Evolutionary conservation across 768 basidiomycete genomes (phyloP).

Genomic region (Nidularia sp.): DNA sequence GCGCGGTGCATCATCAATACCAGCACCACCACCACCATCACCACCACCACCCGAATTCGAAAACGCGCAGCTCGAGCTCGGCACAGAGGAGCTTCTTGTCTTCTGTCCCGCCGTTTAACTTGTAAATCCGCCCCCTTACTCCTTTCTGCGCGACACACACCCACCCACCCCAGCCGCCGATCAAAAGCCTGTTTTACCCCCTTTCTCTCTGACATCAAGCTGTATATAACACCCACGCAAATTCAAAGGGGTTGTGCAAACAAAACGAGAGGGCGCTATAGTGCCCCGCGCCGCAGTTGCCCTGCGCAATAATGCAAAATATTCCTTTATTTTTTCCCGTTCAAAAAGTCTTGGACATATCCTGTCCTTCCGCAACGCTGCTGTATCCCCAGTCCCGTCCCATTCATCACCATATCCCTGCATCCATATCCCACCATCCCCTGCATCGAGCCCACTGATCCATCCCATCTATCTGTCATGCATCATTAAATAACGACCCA

Average conservation of each 20-base stretch:
- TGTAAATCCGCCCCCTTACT: conserved; percentile 8
- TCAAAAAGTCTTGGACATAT: not conserved
- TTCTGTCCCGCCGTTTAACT: conserved; percentile 23
- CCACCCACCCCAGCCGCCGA: not conserved
- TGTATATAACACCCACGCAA: not conserved
- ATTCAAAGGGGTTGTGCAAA: not conserved
- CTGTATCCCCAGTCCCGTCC: not conserved
- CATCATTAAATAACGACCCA: not conserved
- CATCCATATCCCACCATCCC: not conserved
- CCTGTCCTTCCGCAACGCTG: not conserved
- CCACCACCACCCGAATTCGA: conserved; percentile 58
- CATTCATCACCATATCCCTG: not conserved
- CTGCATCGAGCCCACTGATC: no score
- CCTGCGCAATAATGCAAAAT: not conserved
- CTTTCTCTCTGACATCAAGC: not conserved
- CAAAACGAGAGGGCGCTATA: not conserved
- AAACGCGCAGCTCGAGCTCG: conserved; percentile 50
- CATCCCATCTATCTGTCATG: no score
- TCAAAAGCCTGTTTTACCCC: not conserved
- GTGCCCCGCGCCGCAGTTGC: not conserved
- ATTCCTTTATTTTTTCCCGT: not conserved
- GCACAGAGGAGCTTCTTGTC: conserved; percentile 41
- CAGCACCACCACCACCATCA: conserved; percentile 34
- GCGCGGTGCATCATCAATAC: conserved; percentile 39
- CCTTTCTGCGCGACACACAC: not conserved